Base-by-base conservation (phyloP, 2,329 filamentous ascomycete species). In the Fusarium luffae region DNA sequence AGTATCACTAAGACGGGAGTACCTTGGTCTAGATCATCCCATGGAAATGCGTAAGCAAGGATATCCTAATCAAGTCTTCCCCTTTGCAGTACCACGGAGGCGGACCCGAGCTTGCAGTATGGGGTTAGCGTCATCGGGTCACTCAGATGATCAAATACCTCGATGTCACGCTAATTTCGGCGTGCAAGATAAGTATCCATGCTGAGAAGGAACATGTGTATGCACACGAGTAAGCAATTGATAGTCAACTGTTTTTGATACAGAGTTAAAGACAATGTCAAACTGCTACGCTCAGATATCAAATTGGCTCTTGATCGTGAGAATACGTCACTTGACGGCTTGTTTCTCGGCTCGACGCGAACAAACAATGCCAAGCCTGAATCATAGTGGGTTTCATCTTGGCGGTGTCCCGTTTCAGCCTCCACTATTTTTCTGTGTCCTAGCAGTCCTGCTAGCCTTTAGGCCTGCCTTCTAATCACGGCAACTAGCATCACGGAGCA, bases 341-440 rank as follows among this genome's bases (percentile, higher is more conserved):
- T 63, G 59, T 63, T 63, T 63, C 60, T 63, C 60, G 59, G 58
- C 19, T 63, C 16, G 32, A 56, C 19, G 14, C 12, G 28, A 56
- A 40, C 55, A 28, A 40, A 59, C 16, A 41, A 41, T 25, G 60
- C 60, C 59, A 63, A 63, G 59, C 42, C 49, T 63, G 60, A 63
- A 63, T 43, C 60, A 57, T 63, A 49, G 60, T 63, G 42, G 42
- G 60, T 63, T 63, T 63, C 60, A 63, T 63, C 59, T 44, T 63
- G 60, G 59, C 60, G 41, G 42, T 37, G 60, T 40, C 34, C 41
- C 14, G 60, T 63, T 63, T 63, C 48, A 63, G 42, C 60, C 43
- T 57, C 60, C 60, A 57, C 60, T 43, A n/a, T 8, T 12, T 25
- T 18, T 23, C 30, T 37, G 9, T 37, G 34, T 37, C 16, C 34